Base-by-base conservation (phyloP, 2,329 filamentous ascomycete species). In the Botrytis cinerea region DNA sequence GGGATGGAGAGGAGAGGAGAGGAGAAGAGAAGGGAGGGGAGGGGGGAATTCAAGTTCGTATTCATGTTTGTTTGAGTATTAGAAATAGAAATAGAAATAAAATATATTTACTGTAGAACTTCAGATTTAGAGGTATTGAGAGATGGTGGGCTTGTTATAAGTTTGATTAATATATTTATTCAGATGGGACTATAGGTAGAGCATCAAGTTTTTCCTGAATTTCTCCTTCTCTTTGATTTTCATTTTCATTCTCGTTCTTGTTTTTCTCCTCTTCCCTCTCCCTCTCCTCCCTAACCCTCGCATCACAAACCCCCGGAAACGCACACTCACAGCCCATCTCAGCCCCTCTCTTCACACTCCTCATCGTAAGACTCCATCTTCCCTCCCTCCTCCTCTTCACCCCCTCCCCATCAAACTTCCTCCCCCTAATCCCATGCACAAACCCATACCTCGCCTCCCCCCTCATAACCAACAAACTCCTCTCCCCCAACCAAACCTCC, bases 281-380 rank as follows among this genome's bases (percentile, higher is more conserved):
- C 38, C 20, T 59, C 38, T 75, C 74, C 28, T 75, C 74, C 40
- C 61, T 54, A 10, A 75, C 74, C 28, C 72, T 73, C 25, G 74
- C 67, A 64, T 75, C 74, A 61, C 74, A 75, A 59, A 75, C 74
- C 20, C 66, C 74, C 4, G 72, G 74, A 63, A 71, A 75, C 20
- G 51, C 45, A 74, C 74, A 75, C 7, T 7, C 3, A 68, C 74
- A 75, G 3, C 48, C 54, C 6, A 68, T 28, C 32, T 74, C 72
- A 4, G 2, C 57, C 16, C 72, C 72, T 5, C 51, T 68, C 40
- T 54, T 70, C 32, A 75, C 72, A 35, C 28, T 74, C 22, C 74
- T 62, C 74, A 75, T 75, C 12, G 74, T 75, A 51, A 75, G 64
- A 28, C 72, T 74, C 66, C 73, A 75, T 10, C 74, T 73, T 14